Evolutionary conservation across 2,329 filamentous ascomycete species (phyloP).

Genomic region (Malbranchea zuffiana): DNA sequence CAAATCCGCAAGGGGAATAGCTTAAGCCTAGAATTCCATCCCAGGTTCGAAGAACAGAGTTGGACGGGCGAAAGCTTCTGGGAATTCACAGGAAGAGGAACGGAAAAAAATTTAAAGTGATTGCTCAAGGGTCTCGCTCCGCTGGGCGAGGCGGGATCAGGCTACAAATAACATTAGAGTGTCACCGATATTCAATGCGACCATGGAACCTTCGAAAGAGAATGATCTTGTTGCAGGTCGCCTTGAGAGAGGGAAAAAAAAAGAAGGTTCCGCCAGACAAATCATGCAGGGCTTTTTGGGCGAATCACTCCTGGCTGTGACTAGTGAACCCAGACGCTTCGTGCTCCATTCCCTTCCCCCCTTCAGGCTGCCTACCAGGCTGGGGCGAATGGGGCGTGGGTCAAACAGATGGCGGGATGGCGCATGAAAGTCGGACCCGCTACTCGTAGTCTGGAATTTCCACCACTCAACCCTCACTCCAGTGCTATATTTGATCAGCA

Average conservation of each 20-base stretch:
- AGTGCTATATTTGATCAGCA: too few species aligned
- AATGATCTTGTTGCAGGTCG: not conserved
- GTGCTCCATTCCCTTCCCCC: not conserved
- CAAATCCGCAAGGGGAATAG: too few species aligned
- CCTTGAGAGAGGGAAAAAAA: not conserved
- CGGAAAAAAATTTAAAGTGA: too few species aligned
- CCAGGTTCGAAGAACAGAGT: too few species aligned
- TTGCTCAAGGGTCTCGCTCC: too few species aligned
- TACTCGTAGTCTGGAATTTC: too few species aligned
- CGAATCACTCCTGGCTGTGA: constrained; percentile 3
- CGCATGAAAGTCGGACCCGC: constrained; percentile 7
- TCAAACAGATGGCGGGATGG: constrained; percentile 11
- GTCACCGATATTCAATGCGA: not conserved
- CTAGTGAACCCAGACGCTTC: constrained; percentile 1
- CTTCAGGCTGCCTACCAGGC: constrained; percentile 5
- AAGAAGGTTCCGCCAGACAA: not conserved
- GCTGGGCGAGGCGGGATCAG: constrained; percentile 10
- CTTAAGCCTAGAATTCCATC: too few species aligned
- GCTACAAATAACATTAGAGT: constrained; percentile 6
- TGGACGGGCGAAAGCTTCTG: too few species aligned
- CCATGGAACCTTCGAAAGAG: constrained; percentile 6
- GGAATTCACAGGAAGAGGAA: too few species aligned
- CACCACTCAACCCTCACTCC: too few species aligned
- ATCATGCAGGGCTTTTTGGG: constrained; percentile 9
- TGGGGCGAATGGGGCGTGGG: constrained; percentile 6